Percentiles rank a stretch among this genome's conserved stretches.
Evolutionary conservation across 345 rosid species (phyloP).

Genomic region (Jatropha curcas): DNA sequence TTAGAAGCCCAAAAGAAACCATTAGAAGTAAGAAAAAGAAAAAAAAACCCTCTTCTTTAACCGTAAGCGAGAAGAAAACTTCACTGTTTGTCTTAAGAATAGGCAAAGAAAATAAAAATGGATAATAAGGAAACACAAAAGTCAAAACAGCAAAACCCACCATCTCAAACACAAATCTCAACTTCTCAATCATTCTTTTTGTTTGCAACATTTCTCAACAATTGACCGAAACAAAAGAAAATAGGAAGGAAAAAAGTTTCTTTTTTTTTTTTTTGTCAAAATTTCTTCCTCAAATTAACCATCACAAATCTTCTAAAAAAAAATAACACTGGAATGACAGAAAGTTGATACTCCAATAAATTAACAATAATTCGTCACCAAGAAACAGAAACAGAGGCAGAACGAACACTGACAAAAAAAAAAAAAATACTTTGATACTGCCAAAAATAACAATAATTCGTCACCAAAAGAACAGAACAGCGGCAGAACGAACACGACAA

Average conservation of each 20-base stretch:
- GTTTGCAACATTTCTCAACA: not conserved
- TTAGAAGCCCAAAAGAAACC: not conserved
- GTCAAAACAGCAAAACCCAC: slow-evolving; percentile 9
- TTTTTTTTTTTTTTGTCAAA: too few species aligned
- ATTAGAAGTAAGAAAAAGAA: not conserved
- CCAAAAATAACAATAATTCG: too few species aligned
- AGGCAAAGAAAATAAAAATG: not conserved
- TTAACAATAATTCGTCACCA: not conserved
- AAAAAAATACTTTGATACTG: too few species aligned
- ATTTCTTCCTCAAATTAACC: not conserved
- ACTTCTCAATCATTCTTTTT: slow-evolving; percentile 4
- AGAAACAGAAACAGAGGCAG: too few species aligned
- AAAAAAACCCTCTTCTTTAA: not conserved
- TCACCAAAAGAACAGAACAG: too few species aligned
- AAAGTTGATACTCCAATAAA: not conserved
- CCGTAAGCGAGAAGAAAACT: not conserved
- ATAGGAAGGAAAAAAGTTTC: not conserved
- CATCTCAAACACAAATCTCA: not conserved
- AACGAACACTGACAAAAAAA: too few species aligned
- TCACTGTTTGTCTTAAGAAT: not conserved
- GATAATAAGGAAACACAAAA: slow-evolving; percentile 1
- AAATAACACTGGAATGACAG: not conserved
- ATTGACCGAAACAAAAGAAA: not conserved
- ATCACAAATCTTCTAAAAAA: not conserved
- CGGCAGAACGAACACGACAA: too few species aligned